Percentiles rank a stretch among this genome's conserved stretches.
phyloP scores from a whole-genome alignment of 805 yeast genomes.

The Suhomyces kilbournensis region DNA sequence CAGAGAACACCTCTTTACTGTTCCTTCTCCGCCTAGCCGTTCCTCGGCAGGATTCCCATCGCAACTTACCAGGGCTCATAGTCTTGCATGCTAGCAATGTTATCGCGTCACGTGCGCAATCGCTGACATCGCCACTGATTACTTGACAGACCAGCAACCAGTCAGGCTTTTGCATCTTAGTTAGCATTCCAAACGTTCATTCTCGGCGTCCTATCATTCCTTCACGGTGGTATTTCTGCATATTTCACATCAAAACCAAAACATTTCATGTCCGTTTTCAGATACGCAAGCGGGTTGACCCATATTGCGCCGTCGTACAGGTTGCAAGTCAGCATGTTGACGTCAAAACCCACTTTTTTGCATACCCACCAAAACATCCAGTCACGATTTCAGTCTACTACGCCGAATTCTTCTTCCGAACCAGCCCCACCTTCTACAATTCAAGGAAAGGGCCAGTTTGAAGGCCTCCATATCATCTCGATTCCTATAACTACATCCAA shows the following conservation, averaged over 20 bases:
- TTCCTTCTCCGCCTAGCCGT: neutral
- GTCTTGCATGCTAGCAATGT: neutral
- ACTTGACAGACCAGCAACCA: neutral
- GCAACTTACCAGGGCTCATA: neutral
- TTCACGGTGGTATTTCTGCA: neutral
- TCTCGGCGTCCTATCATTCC: neutral
- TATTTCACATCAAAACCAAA: neutral
- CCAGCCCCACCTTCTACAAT: neutral
- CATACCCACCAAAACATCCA: neutral
- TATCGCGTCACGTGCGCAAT: neutral
- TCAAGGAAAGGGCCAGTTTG: neutral
- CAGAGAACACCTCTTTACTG: too few species aligned
- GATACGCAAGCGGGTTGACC: neutral
- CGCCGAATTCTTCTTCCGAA: neutral
- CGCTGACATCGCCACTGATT: neutral
- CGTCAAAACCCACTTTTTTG: neutral
- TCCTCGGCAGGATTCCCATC: neutral
- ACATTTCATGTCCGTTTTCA: neutral
- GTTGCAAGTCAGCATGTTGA: neutral
- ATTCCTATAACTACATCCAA: constrained; percentile 66
- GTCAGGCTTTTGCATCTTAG: neutral
- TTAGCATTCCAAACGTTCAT: neutral
- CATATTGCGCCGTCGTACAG: neutral
- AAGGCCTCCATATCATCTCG: constrained; percentile 54
- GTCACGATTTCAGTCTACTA: neutral